A percentile compares a stretch with the other conserved stretches of the same genome.
These are phyloP conservation scores for Phanerochaete carnosa DNA, from an alignment of 768 basidiomycete species.

Conservation along the genomic window DNA sequence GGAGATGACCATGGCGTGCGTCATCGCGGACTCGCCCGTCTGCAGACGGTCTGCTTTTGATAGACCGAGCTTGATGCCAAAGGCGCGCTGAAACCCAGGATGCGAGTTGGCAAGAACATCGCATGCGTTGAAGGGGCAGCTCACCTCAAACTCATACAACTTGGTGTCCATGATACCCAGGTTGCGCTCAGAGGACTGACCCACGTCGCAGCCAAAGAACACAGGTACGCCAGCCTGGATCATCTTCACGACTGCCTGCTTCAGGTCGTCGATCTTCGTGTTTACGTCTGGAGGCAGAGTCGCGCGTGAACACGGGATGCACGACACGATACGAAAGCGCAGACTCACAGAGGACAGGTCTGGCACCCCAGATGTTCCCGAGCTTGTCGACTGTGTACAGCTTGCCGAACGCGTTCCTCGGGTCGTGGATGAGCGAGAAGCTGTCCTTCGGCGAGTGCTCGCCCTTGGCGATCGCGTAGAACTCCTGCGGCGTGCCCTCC, in stretches of 20 bases:
- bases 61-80: slow-evolving; percentile 75
- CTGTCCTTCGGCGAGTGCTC: slow-evolving; percentile 55
- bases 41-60: slow-evolving; percentile 84
- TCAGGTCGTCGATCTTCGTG: slow-evolving; percentile 78
- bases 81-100: slow-evolving; percentile 54
- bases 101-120: not conserved
- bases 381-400: slow-evolving; percentile 91
- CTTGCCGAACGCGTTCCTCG: slow-evolving; percentile 77
- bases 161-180: slow-evolving; percentile 85
- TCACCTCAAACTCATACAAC: slow-evolving; percentile 78
- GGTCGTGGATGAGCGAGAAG: slow-evolving; percentile 95
- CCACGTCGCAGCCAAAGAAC: slow-evolving; percentile 97
- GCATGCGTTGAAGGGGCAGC: slow-evolving; percentile 6
- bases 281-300: slow-evolving; percentile 66
- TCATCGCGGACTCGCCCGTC: slow-evolving; percentile 86
- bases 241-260: slow-evolving; percentile 76
- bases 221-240: slow-evolving; percentile 87
- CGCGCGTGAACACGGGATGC: not conserved
- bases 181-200: slow-evolving; percentile 69
- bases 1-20: slow-evolving; percentile 94
- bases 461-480: slow-evolving; percentile 48
- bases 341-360: slow-evolving; percentile 75
- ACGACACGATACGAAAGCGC: not conserved
- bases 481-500: slow-evolving; percentile 80
- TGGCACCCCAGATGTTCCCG: slow-evolving; percentile 88